Conservation (phyloP, 2,329 filamentous ascomycete genomes). For the Cercospora janseana region DNA sequence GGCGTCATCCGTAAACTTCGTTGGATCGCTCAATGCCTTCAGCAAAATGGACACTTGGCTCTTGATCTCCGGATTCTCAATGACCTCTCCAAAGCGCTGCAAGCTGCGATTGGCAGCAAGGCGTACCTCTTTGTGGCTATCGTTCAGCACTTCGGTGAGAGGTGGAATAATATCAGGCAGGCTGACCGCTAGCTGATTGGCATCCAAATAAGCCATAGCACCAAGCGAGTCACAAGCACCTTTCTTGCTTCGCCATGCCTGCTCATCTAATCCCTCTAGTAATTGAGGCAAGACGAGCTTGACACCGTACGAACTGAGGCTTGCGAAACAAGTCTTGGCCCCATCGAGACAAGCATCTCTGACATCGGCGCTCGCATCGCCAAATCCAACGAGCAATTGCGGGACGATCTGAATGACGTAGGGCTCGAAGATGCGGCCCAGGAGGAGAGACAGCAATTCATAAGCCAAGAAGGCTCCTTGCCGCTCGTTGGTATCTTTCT, state of each 20-base stretch:
- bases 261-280: slow-evolving; percentile 86
- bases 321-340: slow-evolving; percentile 90
- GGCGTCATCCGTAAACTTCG: slow-evolving; percentile 93
- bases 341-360: slow-evolving; percentile 90
- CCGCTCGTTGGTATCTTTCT: slow-evolving; percentile 84
- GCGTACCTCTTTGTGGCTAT: slow-evolving; percentile 97
- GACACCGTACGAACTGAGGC: slow-evolving; percentile 90
- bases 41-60: slow-evolving; percentile 84
- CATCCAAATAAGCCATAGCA: slow-evolving; percentile 97
- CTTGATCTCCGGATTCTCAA: slow-evolving; percentile 96
- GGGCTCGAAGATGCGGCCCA: slow-evolving; percentile 88
- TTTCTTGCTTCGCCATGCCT: slow-evolving; percentile 98
- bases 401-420: slow-evolving; percentile 96
- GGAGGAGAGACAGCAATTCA: slow-evolving; percentile 80
- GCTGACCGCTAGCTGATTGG: slow-evolving; percentile 87
- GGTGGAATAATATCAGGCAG: slow-evolving; percentile 96
- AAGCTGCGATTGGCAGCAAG: slow-evolving; percentile 89
- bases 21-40: slow-evolving; percentile 95
- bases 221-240: slow-evolving; percentile 94
- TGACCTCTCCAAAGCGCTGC: slow-evolving; percentile 97
- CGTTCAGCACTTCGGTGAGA: slow-evolving; percentile 87
- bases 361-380: slow-evolving; percentile 83
- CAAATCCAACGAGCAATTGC: slow-evolving; percentile 83
- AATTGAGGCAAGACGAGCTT: slow-evolving; percentile 91
- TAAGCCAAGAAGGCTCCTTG: slow-evolving; percentile 88